Evolutionary conservation across 2,329 filamentous ascomycete genomes (phyloP).

Genomic region (Talaromyces sp.): DNA sequence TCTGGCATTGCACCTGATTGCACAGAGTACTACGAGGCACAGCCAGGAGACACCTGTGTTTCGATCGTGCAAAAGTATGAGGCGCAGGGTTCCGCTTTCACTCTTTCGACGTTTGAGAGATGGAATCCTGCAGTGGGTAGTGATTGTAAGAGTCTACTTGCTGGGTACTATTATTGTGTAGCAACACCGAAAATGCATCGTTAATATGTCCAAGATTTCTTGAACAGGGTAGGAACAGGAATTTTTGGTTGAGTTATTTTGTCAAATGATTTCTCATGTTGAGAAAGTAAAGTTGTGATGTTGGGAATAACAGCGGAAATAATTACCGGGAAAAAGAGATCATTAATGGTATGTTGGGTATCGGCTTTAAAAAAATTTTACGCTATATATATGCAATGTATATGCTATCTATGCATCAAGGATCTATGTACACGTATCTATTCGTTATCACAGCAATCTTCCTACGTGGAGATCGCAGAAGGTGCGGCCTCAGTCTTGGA

Average conservation of each 20-base stretch:
- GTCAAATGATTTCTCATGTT: background rate
- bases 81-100: slow-evolving; percentile 12
- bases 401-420: background rate
- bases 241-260: background rate
- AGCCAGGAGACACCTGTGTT: slow-evolving; percentile 23
- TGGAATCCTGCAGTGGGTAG: slow-evolving; percentile 26
- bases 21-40: slow-evolving; percentile 25
- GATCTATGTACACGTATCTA: background rate
- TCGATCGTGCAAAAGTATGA: slow-evolving; percentile 22
- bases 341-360: background rate
- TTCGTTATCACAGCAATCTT: background rate
- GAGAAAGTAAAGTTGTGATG: no score
- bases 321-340: background rate
- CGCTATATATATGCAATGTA: background rate
- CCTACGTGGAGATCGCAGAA: background rate
- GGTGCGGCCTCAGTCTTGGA: background rate
- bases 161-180: slow-evolving; percentile 26
- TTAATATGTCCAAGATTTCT: background rate
- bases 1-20: slow-evolving; percentile 24
- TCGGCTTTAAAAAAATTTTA: background rate
- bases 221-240: background rate
- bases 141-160: slow-evolving; percentile 22
- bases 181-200: slow-evolving; percentile 13
- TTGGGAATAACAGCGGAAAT: no score
- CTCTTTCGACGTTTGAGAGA: slow-evolving; percentile 17